Percentiles rank a stretch among this genome's conserved stretches.
Conservation (phyloP, 306 rosid species). For the Sophora flavescens region DNA sequence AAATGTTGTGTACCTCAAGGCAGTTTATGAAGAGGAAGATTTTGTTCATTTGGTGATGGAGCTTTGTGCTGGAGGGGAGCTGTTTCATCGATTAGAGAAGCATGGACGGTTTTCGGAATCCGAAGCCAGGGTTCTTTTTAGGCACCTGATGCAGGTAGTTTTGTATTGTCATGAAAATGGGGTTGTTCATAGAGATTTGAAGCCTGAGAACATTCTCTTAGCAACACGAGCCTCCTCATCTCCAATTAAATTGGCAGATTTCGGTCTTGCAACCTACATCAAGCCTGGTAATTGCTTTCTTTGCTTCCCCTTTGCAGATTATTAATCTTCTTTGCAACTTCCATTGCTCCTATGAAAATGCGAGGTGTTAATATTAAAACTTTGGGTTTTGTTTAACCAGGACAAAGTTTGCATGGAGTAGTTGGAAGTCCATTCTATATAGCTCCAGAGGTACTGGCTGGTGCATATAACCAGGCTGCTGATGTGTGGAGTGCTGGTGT, state of each 20-base stretch:
- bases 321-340: constrained; percentile 13
- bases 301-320: constrained; percentile 39
- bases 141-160: constrained; percentile 85
- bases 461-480: constrained; percentile 86
- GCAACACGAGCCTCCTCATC: constrained; percentile 77
- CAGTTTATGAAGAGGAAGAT: constrained; percentile 83
- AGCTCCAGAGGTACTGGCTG: constrained; percentile 89
- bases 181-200: constrained; percentile 86
- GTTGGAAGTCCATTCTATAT: constrained; percentile 95
- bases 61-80: constrained; percentile 95
- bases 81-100: constrained; percentile 82
- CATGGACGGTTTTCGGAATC: constrained; percentile 76
- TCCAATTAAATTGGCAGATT: constrained; percentile 87
- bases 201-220: constrained; percentile 86
- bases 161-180: constrained; percentile 89
- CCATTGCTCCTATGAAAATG: constrained; percentile 6
- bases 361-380: constrained; percentile 43
- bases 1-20: constrained; percentile 89
- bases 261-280: constrained; percentile 91
- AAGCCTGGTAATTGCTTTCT: constrained; percentile 70
- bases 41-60: constrained; percentile 93
- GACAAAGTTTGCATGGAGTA: constrained; percentile 83
- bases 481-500: constrained; percentile 95
- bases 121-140: constrained; percentile 76
- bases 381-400: constrained; percentile 60